Percentiles rank a stretch among this genome's conserved stretches.
These are phyloP conservation scores for Colletotrichum acutatum DNA, from an alignment of 2,329 filamentous ascomycete species.

Conservation along the genomic window DNA sequence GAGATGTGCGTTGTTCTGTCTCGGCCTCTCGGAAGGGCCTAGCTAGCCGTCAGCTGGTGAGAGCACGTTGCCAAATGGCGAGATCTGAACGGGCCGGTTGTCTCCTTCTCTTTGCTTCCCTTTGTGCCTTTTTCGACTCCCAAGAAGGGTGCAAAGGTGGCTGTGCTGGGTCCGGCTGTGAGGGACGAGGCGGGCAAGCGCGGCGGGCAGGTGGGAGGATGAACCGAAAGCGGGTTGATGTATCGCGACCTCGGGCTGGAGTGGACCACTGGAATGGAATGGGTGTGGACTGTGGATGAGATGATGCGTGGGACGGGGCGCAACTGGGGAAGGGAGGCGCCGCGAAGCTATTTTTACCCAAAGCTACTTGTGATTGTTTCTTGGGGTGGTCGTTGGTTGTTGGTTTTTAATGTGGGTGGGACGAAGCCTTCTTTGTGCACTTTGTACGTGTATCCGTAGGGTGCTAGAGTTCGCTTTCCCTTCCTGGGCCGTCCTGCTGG, in stretches of 20 bases:
- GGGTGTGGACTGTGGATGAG: constrained; percentile 2
- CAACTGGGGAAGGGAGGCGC: constrained; percentile 29
- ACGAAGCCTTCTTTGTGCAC: neutral
- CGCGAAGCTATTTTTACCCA: constrained; percentile 29
- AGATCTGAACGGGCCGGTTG: constrained; percentile 20
- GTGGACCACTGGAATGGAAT: neutral
- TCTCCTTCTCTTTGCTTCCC: neutral
- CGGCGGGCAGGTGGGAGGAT: constrained; percentile 26
- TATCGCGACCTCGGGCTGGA: neutral
- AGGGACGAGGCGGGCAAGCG: neutral
- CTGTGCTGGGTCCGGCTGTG: constrained; percentile 4
- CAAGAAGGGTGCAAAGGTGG: constrained; percentile 2
- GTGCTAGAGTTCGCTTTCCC: neutral
- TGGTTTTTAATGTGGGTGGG: neutral
- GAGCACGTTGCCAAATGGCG: constrained; percentile 31
- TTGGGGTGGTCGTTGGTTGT: neutral
- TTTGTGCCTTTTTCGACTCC: neutral
- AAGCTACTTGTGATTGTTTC: neutral
- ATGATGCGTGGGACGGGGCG: constrained; percentile 21
- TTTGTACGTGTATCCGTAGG: neutral
- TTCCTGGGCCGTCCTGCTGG: neutral
- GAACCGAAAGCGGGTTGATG: constrained; percentile 18
- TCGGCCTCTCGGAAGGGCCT: constrained; percentile 6
- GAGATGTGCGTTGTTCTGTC: neutral
- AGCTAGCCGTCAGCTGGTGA: constrained; percentile 12